Conservation (phyloP, 2,329 filamentous ascomycete genomes). For the Aotearoamyces nothofagi region DNA sequence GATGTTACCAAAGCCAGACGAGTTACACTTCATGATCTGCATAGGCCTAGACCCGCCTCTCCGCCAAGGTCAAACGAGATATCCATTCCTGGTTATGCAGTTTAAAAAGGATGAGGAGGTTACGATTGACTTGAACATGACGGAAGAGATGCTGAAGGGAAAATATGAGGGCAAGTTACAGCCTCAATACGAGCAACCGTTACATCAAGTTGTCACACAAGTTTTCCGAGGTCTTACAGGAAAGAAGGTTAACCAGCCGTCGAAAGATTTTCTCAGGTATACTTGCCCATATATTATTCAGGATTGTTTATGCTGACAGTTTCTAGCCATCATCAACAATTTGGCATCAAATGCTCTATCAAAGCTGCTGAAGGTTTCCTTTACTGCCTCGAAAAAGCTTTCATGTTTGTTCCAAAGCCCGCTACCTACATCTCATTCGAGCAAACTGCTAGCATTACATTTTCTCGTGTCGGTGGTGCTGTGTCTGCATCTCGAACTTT, state of each 20-base stretch:
- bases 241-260: slow-evolving; percentile 89
- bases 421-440: slow-evolving; percentile 96
- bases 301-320: slow-evolving; percentile 13
- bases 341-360: slow-evolving; percentile 98
- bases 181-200: slow-evolving; percentile 81
- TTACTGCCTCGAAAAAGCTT: slow-evolving; percentile 94
- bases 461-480: slow-evolving; percentile 88
- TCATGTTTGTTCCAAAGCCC: slow-evolving; percentile 98
- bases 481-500: slow-evolving; percentile 91
- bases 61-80: slow-evolving; percentile 91
- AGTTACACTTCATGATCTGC: slow-evolving; percentile 87
- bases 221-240: slow-evolving; percentile 89
- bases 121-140: slow-evolving; percentile 90
- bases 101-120: slow-evolving; percentile 97
- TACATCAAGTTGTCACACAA: slow-evolving; percentile 86
- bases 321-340: slow-evolving; percentile 69
- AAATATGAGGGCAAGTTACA: slow-evolving; percentile 85
- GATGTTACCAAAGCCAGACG: slow-evolving; percentile 95
- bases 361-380: slow-evolving; percentile 97
- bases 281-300: no score
- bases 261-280: slow-evolving; percentile 78
- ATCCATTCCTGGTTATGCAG: slow-evolving; percentile 98
- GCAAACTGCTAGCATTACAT: slow-evolving; percentile 79
- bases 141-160: slow-evolving; percentile 69
- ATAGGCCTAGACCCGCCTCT: slow-evolving; percentile 90